Evolutionary conservation across 805 yeast species (phyloP).

Genomic region (Sporopachydermia lactativora): DNA sequence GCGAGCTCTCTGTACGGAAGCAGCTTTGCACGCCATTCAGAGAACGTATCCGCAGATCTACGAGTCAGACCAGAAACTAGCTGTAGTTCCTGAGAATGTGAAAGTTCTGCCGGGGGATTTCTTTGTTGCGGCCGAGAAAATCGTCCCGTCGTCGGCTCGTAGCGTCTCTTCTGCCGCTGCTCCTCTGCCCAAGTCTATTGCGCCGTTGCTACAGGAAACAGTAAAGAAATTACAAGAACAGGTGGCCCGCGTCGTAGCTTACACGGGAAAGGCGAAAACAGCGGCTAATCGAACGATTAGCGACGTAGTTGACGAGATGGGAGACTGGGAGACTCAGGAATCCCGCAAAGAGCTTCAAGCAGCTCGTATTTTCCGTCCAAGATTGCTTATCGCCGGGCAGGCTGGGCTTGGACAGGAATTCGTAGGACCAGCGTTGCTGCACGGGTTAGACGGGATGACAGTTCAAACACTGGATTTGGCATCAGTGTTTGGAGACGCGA

Average conservation of each 20-base stretch:
- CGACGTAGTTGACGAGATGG: slow-evolving; percentile 22
- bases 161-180: slow-evolving; percentile 60
- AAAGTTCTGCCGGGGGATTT: slow-evolving; percentile 73
- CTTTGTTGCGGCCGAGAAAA: slow-evolving; percentile 69
- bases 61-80: slow-evolving; percentile 53
- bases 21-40: slow-evolving; percentile 86
- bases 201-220: slow-evolving; percentile 44
- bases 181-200: slow-evolving; percentile 64
- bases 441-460: slow-evolving; percentile 78
- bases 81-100: slow-evolving; percentile 57
- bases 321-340: slow-evolving; percentile 7
- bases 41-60: slow-evolving; percentile 90
- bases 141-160: slow-evolving; percentile 86
- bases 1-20: slow-evolving; percentile 88
- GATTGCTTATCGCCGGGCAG: slow-evolving; percentile 58
- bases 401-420: slow-evolving; percentile 82
- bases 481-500: slow-evolving; percentile 60
- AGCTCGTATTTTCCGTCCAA: slow-evolving; percentile 69
- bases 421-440: slow-evolving; percentile 66
- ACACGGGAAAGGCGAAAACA: not conserved
- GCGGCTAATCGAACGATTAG: not conserved
- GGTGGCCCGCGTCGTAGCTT: not conserved
- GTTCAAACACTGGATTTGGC: slow-evolving; percentile 79
- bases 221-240: slow-evolving; percentile 26
- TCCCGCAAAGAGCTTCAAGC: slow-evolving; percentile 24